phyloP scores from a whole-genome alignment of 2,329 filamentous ascomycete species.

The Eutypella sp. region DNA sequence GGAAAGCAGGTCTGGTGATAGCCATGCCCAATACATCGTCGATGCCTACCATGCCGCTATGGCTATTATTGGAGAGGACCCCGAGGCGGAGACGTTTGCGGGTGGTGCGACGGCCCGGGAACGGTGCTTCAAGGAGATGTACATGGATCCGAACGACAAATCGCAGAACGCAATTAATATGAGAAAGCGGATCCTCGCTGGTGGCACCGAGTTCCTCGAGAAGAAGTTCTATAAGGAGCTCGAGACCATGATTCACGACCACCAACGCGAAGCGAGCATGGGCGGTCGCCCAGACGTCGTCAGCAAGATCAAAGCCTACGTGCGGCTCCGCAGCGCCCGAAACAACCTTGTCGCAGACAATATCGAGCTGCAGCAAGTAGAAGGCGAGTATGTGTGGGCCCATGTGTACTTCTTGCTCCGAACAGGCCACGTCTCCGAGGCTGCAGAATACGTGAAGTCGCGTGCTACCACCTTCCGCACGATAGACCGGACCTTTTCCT shows the following conservation, averaged over 20 bases:
- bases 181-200: slow-evolving; percentile 73
- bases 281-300: slow-evolving; percentile 83
- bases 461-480: slow-evolving; percentile 79
- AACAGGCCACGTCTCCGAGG: slow-evolving; percentile 78
- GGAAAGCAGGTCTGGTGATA: slow-evolving; percentile 63
- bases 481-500: slow-evolving; percentile 84
- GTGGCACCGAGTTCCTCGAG: slow-evolving; percentile 76
- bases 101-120: slow-evolving; percentile 65
- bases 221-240: slow-evolving; percentile 74
- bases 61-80: slow-evolving; percentile 70
- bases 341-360: slow-evolving; percentile 83
- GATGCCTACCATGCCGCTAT: slow-evolving; percentile 81
- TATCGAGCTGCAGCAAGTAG: slow-evolving; percentile 71
- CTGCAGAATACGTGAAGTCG: slow-evolving; percentile 77
- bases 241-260: slow-evolving; percentile 71
- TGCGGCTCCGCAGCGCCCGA: slow-evolving; percentile 71
- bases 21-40: slow-evolving; percentile 68
- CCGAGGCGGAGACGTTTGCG: slow-evolving; percentile 51
- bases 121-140: slow-evolving; percentile 70
- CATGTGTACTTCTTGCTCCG: slow-evolving; percentile 88
- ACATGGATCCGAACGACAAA: slow-evolving; percentile 68
- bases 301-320: slow-evolving; percentile 89
- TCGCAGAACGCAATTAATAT: slow-evolving; percentile 61
- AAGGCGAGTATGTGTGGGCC: slow-evolving; percentile 86
- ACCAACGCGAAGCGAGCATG: slow-evolving; percentile 81